phyloP scores from a whole-genome alignment of 768 basidiomycete genomes.

The Mycena filopes region DNA sequence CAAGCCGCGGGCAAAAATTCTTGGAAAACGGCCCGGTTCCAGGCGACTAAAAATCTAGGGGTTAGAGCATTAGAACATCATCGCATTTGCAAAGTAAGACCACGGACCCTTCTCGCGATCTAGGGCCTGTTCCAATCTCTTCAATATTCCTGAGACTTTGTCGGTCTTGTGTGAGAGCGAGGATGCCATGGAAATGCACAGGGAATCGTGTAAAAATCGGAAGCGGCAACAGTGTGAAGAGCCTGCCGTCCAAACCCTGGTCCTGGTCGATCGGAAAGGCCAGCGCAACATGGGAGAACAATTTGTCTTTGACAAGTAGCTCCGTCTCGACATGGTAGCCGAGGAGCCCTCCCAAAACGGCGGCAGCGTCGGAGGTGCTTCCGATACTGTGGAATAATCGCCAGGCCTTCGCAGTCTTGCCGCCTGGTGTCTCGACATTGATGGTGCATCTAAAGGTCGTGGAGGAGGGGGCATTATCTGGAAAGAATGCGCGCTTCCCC shows the following conservation, averaged over 20 bases:
- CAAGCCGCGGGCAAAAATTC: conserved; percentile 32
- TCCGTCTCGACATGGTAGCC: conserved; percentile 30
- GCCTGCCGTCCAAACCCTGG: conserved; percentile 34
- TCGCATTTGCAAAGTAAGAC: neutral
- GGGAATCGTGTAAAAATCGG: conserved; percentile 45
- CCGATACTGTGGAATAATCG: conserved; percentile 33
- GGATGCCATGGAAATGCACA: conserved; percentile 43
- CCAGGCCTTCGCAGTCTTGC: conserved; percentile 25
- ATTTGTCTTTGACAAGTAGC: conserved; percentile 39
- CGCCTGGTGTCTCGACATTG: conserved; percentile 1
- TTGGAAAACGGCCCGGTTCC: conserved; percentile 37
- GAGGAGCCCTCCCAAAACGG: conserved; percentile 22
- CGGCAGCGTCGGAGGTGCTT: conserved; percentile 22
- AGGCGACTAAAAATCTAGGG: conserved; percentile 34
- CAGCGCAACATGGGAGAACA: conserved; percentile 41
- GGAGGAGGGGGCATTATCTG: conserved; percentile 9
- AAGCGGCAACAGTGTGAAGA: conserved; percentile 46
- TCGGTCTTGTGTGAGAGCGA: conserved; percentile 44
- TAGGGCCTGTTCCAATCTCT: conserved; percentile 34
- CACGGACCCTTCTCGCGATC: conserved; percentile 35
- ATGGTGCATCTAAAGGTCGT: conserved; percentile 31
- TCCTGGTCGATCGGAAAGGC: conserved; percentile 33
- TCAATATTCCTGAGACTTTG: conserved; percentile 44
- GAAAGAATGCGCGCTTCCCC: conserved; percentile 29
- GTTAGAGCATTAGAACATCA: neutral